These are phyloP conservation scores for Hypoxylon sp. DNA, from an alignment of 2,329 filamentous ascomycete species.

Conservation along the genomic window DNA sequence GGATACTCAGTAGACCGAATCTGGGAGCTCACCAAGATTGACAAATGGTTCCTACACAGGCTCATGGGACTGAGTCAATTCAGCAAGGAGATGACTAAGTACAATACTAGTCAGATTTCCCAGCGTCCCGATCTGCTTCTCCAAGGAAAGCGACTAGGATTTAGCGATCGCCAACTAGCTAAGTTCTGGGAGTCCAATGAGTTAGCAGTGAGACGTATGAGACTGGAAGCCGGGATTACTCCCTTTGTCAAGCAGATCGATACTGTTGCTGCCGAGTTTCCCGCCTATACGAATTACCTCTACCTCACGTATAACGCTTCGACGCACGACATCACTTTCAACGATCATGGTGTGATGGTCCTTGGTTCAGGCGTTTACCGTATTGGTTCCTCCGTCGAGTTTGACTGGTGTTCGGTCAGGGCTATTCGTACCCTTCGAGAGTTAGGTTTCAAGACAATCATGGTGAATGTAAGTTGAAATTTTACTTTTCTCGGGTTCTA, in stretches of 20 bases:
- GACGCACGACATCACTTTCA: constrained; percentile 85
- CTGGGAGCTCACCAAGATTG: constrained; percentile 98
- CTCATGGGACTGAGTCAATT: constrained; percentile 94
- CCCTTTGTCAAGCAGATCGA: constrained; percentile 98
- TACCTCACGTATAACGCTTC: constrained; percentile 96
- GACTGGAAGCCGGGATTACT: constrained; percentile 87
- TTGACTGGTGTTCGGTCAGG: constrained; percentile 98
- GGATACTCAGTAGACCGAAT: constrained; percentile 97
- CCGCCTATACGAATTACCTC: constrained; percentile 93
- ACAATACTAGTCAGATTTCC: constrained; percentile 74
- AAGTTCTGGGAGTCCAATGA: constrained; percentile 97
- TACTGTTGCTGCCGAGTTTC: constrained; percentile 97
- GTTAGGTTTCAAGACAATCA: constrained; percentile 91
- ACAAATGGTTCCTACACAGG: constrained; percentile 97
- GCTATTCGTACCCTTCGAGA: constrained; percentile 91
- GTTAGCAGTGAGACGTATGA: constrained; percentile 85
- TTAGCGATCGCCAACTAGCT: constrained; percentile 92
- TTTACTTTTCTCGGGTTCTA: too few species aligned
- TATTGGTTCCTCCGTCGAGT: constrained; percentile 97
- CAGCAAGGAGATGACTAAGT: constrained; percentile 81
- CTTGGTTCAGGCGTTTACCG: constrained; percentile 96
- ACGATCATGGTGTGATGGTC: constrained; percentile 96
- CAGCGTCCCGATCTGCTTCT: constrained; percentile 77
- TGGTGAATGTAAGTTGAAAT: constrained; percentile 63
- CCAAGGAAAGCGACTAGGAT: constrained; percentile 92